phyloP scores from a whole-genome alignment of 352 stramenopile species.

The Globisporangium okanoganense region DNA sequence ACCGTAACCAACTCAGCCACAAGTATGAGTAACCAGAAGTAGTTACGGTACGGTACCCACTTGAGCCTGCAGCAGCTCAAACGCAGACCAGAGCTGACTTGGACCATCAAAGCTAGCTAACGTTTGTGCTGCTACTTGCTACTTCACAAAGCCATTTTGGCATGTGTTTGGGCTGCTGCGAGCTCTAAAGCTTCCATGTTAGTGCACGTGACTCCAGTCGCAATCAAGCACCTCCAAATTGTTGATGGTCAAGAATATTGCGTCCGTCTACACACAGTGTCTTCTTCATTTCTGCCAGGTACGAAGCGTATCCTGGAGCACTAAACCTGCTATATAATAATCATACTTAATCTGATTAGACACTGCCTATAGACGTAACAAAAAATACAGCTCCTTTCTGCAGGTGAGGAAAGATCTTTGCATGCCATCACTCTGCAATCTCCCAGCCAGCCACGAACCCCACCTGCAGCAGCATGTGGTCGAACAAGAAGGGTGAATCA shows the following conservation, averaged over 20 bases:
- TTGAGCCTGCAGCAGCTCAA: no score
- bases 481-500: conserved; percentile 62
- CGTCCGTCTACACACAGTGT: background rate
- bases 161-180: background rate
- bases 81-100: no score
- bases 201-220: background rate
- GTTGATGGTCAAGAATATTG: background rate
- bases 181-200: background rate
- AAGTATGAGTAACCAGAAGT: no score
- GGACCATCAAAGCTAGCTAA: no score
- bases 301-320: no score
- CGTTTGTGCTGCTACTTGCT: no score
- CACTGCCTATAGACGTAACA: no score
- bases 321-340: no score
- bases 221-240: background rate
- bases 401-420: background rate
- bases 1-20: no score
- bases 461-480: conserved; percentile 42
- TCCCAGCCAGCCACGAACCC: background rate
- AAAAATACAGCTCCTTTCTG: no score
- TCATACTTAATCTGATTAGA: no score
- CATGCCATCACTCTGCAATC: background rate
- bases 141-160: background rate
- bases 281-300: background rate
- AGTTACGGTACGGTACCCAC: no score